phyloP scores from a whole-genome alignment of 202 grass and related monocot genomes.

The Saccharum hybrid region DNA sequence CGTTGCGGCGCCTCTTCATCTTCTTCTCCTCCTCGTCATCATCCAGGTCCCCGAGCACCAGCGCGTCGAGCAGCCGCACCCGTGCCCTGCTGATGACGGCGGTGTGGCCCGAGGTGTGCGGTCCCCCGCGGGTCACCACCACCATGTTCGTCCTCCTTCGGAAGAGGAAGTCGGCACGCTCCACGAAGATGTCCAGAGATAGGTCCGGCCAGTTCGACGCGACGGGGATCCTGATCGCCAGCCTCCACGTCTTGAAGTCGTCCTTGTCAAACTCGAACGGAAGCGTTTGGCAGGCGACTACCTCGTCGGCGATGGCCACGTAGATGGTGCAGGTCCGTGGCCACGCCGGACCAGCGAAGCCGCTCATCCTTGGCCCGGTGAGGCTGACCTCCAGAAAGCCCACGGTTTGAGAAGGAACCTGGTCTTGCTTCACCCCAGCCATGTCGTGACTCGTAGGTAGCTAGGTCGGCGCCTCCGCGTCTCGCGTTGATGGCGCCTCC shows the following conservation, averaged over 20 bases:
- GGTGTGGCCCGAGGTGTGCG: slow-evolving; percentile 41
- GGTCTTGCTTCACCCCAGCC: too few relatives aligned
- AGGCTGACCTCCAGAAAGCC: background rate
- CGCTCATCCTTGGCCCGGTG: background rate
- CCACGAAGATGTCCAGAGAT: slow-evolving; percentile 26
- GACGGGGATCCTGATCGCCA: background rate
- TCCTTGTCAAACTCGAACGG: background rate
- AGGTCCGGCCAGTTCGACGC: background rate
- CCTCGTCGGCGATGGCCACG: background rate
- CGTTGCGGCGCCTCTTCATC: background rate
- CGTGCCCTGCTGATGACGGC: slow-evolving; percentile 24
- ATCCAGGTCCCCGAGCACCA: background rate
- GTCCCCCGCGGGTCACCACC: slow-evolving; percentile 34
- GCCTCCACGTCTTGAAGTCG: background rate
- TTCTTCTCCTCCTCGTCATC: background rate
- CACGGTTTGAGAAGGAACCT: too few relatives aligned
- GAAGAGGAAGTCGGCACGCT: slow-evolving; percentile 10
- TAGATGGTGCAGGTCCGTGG: background rate
- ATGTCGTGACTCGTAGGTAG: background rate
- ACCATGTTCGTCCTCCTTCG: background rate
- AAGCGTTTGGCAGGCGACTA: background rate
- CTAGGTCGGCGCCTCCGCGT: too few relatives aligned
- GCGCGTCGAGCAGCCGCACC: slow-evolving; percentile 36
- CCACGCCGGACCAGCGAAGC: slow-evolving; percentile 25
- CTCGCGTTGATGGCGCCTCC: too few relatives aligned